Conservation (phyloP, 371 early-diverging fungal species). For the Entomophthora muscae region DNA sequence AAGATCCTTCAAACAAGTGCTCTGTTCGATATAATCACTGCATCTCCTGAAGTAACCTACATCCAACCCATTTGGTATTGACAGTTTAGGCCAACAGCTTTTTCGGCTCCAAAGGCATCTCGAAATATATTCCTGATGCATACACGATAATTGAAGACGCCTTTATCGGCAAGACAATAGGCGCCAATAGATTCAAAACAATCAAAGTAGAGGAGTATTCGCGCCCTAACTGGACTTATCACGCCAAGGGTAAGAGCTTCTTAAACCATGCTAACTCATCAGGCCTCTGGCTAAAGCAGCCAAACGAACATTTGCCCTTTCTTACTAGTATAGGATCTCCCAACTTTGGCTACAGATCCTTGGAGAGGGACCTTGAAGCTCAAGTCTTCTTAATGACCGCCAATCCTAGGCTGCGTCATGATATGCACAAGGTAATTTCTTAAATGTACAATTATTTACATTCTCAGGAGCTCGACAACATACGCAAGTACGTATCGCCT, state of each 20-base stretch:
- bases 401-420: not conserved
- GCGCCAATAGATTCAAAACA: slow-evolving; percentile 17
- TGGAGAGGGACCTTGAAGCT: slow-evolving; percentile 77
- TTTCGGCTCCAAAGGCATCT: slow-evolving; percentile 67
- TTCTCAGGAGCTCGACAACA: not conserved
- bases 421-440: not conserved
- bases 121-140: slow-evolving; percentile 69
- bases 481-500: not conserved
- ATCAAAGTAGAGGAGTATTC: slow-evolving; percentile 50
- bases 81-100: slow-evolving; percentile 76
- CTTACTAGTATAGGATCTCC: slow-evolving; percentile 80
- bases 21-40: slow-evolving; percentile 36
- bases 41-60: slow-evolving; percentile 59
- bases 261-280: not conserved
- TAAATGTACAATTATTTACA: not conserved
- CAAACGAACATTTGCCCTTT: slow-evolving; percentile 12
- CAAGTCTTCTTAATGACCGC: slow-evolving; percentile 20
- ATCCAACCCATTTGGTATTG: not conserved
- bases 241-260: slow-evolving; percentile 66
- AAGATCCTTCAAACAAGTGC: slow-evolving; percentile 35
- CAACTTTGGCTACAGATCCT: slow-evolving; percentile 80
- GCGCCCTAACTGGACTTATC: slow-evolving; percentile 76
- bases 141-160: slow-evolving; percentile 61
- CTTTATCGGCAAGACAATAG: slow-evolving; percentile 28
- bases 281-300: slow-evolving; percentile 19